phyloP scores from a whole-genome alignment of 2,329 filamentous ascomycete genomes.

The Emergomyces pasteurianus region DNA sequence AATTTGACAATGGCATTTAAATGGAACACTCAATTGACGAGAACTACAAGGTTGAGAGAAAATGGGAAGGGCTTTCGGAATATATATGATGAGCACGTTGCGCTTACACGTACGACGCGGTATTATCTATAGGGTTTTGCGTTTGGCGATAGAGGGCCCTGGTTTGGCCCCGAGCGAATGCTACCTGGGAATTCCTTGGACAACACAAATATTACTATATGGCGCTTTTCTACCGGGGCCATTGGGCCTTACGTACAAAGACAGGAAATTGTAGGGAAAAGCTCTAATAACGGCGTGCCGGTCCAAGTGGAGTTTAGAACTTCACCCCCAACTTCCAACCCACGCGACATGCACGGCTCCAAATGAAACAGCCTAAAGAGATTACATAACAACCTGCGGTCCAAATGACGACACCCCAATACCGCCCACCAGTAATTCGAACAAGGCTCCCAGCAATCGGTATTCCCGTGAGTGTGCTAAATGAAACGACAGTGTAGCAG shows the following conservation, averaged over 20 bases:
- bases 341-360: conserved; percentile 14
- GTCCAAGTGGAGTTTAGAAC: neutral
- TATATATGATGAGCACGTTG: neutral
- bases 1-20: neutral
- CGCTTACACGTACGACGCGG: neutral
- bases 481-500: conserved; percentile 15
- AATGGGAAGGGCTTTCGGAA: neutral
- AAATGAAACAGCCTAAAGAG: conserved; percentile 11
- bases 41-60: neutral
- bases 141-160: no score
- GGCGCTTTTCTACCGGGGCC: neutral
- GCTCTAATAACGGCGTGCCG: neutral
- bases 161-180: neutral
- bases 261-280: neutral
- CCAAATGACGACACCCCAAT: conserved; percentile 14
- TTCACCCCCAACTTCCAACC: conserved; percentile 12
- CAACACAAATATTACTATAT: neutral
- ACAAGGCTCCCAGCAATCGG: conserved; percentile 19
- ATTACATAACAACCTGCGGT: conserved; percentile 16
- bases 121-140: neutral
- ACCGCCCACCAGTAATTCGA: conserved; percentile 9
- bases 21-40: neutral
- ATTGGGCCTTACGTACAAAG: neutral
- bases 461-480: conserved; percentile 15
- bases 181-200: neutral